phyloP scores from a whole-genome alignment of 2,329 filamentous ascomycete genomes.

The Penicillium paneum region DNA sequence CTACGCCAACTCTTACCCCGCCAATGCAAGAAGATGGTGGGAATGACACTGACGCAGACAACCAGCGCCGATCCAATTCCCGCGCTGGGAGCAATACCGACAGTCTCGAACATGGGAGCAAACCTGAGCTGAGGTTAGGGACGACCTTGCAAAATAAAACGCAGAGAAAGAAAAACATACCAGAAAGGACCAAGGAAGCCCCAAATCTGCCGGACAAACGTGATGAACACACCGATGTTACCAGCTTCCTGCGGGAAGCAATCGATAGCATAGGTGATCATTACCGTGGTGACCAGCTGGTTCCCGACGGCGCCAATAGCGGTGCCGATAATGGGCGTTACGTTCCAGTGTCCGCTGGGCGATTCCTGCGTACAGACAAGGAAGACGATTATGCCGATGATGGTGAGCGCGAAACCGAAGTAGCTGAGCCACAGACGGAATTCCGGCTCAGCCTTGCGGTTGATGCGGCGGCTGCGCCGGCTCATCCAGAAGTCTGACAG shows the following conservation, averaged over 20 bases:
- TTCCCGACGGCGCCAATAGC: constrained; percentile 56
- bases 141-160: neutral
- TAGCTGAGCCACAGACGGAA: constrained; percentile 59
- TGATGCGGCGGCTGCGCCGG: constrained; percentile 26
- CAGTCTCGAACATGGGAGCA: constrained; percentile 34
- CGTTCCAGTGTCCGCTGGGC: constrained; percentile 49
- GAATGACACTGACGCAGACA: constrained; percentile 32
- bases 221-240: constrained; percentile 61
- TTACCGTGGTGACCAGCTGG: constrained; percentile 61
- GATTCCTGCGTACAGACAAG: constrained; percentile 53
- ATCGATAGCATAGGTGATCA: constrained; percentile 61
- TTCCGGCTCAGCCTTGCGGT: constrained; percentile 49
- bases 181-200: constrained; percentile 41
- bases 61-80: constrained; percentile 33
- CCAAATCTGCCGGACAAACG: constrained; percentile 50
- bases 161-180: constrained; percentile 19
- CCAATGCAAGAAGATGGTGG: constrained; percentile 32
- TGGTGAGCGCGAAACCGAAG: constrained; percentile 50
- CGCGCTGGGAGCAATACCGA: constrained; percentile 32
- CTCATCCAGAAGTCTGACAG: constrained; percentile 59
- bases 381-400: constrained; percentile 58
- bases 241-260: constrained; percentile 55
- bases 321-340: constrained; percentile 56
- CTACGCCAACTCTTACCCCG: constrained; percentile 25
- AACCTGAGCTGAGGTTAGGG: constrained; percentile 30